Evolutionary conservation across 139 green algal genomes (phyloP), one percentile per base, ranked within the genome.

Genomic region (Chlorella ohadii): DNA sequence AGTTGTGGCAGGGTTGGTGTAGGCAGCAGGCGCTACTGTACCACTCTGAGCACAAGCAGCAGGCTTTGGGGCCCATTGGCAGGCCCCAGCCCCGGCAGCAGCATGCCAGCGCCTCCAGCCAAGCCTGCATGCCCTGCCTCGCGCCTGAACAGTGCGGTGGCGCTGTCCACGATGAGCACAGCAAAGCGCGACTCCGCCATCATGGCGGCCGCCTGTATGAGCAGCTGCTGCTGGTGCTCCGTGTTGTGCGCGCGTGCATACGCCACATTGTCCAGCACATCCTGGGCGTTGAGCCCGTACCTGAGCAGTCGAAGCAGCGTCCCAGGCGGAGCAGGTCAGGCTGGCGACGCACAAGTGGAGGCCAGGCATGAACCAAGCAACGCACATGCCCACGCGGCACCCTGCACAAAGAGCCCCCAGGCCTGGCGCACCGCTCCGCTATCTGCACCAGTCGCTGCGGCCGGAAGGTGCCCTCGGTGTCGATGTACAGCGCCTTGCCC

Each of bases 201-300:
- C 94, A 99, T 98, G 16, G 85, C 91, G 11, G 96, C 96, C 66
- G 97, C 97, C 25, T 90, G 85, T 23, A 95, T 74, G 38, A 99
- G 94, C 67, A 99, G 92, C 77, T 95, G 87, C 59, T 89, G 87
- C 90, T 99, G 97, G 86, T 99, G 97, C 59, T 99, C 97, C 33
- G 96, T 98, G 92, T 99, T 99, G 92, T 99, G 95, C 0, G 97
- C 97, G 7, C 97, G 92, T 4, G 97, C 97, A 81, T 99, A 99
- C 0, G 96, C 97, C 19, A 99, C 94, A 79, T 99, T 99, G 87
- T 99, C 96, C 72, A 99, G 91, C 56, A 99, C 97, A 72, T 99
- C 97, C 11, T 92, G 78, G 0, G 91, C 73, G 83, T 94, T 95
- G 23, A 99, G 87, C 19, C 92, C 90, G 82, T 96, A 99, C 80